Conservation (phyloP, 2,329 filamentous ascomycete species). For the Shiraia sp. region DNA sequence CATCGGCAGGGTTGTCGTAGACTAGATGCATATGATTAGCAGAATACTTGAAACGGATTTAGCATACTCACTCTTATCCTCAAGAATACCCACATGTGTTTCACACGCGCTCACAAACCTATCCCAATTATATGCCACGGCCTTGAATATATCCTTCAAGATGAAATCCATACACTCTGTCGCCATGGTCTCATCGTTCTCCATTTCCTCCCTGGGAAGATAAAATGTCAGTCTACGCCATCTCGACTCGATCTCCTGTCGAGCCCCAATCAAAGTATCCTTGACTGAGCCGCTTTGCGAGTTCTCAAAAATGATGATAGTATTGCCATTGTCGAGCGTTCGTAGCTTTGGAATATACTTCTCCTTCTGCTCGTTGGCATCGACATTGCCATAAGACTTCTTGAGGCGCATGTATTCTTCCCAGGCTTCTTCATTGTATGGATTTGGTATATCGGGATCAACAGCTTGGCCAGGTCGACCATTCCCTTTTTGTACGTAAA, state of each 20-base stretch:
- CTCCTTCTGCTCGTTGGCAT: conserved; percentile 34
- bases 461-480: conserved; percentile 43
- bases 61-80: conserved; percentile 29
- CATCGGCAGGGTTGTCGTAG: conserved; percentile 59
- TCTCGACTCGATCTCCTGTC: conserved; percentile 56
- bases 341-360: conserved; percentile 48
- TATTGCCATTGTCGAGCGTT: conserved; percentile 53
- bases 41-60: neutral
- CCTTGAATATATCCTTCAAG: conserved; percentile 55
- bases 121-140: conserved; percentile 51
- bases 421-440: conserved; percentile 48
- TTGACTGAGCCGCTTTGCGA: conserved; percentile 52
- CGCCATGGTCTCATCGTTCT: conserved; percentile 49
- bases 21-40: conserved; percentile 46
- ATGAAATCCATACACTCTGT: conserved; percentile 57
- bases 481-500: conserved; percentile 56
- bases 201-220: conserved; percentile 49
- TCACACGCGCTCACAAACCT: conserved; percentile 51
- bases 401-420: conserved; percentile 38
- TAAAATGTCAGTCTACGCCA: conserved; percentile 59
- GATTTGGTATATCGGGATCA: conserved; percentile 50
- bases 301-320: conserved; percentile 59
- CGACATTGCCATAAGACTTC: conserved; percentile 32
- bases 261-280: conserved; percentile 56
- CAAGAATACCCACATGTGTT: conserved; percentile 54